Conservation (phyloP, 2,329 filamentous ascomycete species). For the Scolecobasidium constrictum region DNA sequence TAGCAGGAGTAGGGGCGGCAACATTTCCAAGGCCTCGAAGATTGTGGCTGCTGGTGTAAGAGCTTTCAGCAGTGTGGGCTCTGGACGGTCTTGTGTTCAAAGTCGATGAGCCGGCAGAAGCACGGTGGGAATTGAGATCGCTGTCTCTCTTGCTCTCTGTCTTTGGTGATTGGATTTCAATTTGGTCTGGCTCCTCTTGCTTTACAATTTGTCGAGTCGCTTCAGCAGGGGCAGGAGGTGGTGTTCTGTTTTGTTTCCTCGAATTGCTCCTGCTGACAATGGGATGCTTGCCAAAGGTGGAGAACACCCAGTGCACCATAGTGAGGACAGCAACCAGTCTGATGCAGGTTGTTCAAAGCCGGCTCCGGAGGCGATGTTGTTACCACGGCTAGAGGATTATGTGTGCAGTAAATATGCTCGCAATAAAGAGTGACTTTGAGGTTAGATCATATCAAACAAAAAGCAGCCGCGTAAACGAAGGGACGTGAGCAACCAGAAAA, state of each 20-base stretch:
- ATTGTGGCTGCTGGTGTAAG: not conserved
- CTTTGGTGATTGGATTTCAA: not conserved
- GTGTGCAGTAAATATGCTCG: too few relatives aligned
- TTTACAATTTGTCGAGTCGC: not conserved
- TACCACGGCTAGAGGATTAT: too few relatives aligned
- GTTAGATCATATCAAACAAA: not conserved
- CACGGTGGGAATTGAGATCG: not conserved
- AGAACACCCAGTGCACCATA: not conserved
- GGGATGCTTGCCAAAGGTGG: not conserved
- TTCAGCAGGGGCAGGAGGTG: not conserved
- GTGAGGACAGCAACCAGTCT: too few relatives aligned
- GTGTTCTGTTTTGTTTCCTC: not conserved
- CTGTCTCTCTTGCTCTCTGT: not conserved
- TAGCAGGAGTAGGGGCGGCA: not conserved
- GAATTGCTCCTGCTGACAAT: not conserved
- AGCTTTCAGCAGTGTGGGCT: not conserved
- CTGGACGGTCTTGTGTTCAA: not conserved
- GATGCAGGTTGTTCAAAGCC: too few relatives aligned
- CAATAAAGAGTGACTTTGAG: not conserved
- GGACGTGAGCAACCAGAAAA: not conserved
- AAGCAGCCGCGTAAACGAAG: too few relatives aligned
- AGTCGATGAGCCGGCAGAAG: not conserved
- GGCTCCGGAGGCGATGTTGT: too few relatives aligned
- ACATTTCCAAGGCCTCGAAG: not conserved
- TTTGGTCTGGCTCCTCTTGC: not conserved